These are phyloP conservation scores for Aspergillus sp. DNA, from an alignment of 2,329 filamentous ascomycete species.

Conservation along the genomic window DNA sequence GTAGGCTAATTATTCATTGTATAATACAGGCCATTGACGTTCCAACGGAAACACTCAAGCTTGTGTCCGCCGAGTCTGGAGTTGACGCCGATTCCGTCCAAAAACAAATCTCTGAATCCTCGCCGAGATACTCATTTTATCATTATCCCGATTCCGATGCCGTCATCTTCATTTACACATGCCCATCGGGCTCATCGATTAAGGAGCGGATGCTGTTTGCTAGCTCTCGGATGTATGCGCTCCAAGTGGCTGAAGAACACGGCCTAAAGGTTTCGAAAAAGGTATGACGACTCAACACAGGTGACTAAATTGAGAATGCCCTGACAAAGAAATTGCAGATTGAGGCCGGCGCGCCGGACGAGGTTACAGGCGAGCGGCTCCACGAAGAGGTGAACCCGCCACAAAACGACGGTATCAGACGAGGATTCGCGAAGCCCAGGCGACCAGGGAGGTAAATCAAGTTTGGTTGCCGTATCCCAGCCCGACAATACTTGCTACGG, in stretches of 20 bases:
- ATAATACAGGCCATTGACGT: constrained; percentile 39
- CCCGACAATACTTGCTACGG: background rate
- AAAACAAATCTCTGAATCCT: constrained; percentile 49
- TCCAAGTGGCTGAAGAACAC: constrained; percentile 54
- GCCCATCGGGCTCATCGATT: constrained; percentile 60
- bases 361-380: constrained; percentile 55
- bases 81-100: constrained; percentile 47
- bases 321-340: constrained; percentile 40
- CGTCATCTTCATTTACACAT: constrained; percentile 65
- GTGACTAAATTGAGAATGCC: constrained; percentile 6
- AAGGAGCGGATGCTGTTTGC: constrained; percentile 68
- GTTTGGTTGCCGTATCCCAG: constrained; percentile 6
- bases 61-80: constrained; percentile 47
- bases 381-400: constrained; percentile 54
- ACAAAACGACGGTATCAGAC: constrained; percentile 48
- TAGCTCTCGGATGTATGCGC: constrained; percentile 55
- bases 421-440: constrained; percentile 63
- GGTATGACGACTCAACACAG: constrained; percentile 28
- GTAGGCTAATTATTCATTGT: constrained; percentile 20
- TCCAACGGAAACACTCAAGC: constrained; percentile 55
- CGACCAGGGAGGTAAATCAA: constrained; percentile 53
- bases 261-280: constrained; percentile 60
- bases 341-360: constrained; percentile 60
- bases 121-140: constrained; percentile 64
- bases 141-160: constrained; percentile 48